These are phyloP conservation scores for Cladophialophora psammophila DNA, from an alignment of 2,329 filamentous ascomycete species.

Conservation along the genomic window DNA sequence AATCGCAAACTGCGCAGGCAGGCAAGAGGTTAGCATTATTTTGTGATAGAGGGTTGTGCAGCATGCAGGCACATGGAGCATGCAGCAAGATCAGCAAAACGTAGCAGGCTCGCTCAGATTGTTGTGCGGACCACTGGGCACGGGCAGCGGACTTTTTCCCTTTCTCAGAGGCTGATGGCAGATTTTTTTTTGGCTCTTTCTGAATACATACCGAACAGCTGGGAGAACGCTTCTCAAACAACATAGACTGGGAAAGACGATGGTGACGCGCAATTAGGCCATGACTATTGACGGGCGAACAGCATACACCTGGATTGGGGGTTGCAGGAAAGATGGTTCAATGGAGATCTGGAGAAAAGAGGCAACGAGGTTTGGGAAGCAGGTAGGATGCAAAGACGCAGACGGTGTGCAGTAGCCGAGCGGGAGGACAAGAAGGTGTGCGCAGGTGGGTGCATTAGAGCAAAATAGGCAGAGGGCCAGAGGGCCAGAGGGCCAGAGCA, in stretches of 20 bases:
- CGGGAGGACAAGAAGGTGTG: constrained; percentile 36
- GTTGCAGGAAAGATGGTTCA: constrained; percentile 35
- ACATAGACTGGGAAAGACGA: constrained; percentile 27
- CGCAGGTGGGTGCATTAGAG: constrained; percentile 39
- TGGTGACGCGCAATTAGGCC: constrained; percentile 34
- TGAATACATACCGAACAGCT: constrained; percentile 33
- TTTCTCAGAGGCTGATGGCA: constrained; percentile 19
- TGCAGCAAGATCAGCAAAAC: constrained; percentile 27
- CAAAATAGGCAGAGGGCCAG: constrained; percentile 26
- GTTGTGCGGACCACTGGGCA: constrained; percentile 20
- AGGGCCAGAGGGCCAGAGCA: constrained; percentile 10
- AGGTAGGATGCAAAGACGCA: constrained; percentile 38
- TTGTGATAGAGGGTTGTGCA: constrained; percentile 12
- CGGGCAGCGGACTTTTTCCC: constrained; percentile 21
- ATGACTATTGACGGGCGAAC: constrained; percentile 20
- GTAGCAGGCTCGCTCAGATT: constrained; percentile 16
- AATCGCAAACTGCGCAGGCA: constrained; percentile 26
- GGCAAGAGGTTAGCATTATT: constrained; percentile 21
- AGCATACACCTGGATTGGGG: constrained; percentile 25
- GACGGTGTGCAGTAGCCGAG: constrained; percentile 39
- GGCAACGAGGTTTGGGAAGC: constrained; percentile 37
- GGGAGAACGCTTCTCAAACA: constrained; percentile 29
- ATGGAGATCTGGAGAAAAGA: constrained; percentile 39
- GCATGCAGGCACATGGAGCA: constrained; percentile 30
- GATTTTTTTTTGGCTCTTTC: not conserved